Conservation (phyloP, 257 asterid genomes). For the Euphrasia confusa region DNA sequence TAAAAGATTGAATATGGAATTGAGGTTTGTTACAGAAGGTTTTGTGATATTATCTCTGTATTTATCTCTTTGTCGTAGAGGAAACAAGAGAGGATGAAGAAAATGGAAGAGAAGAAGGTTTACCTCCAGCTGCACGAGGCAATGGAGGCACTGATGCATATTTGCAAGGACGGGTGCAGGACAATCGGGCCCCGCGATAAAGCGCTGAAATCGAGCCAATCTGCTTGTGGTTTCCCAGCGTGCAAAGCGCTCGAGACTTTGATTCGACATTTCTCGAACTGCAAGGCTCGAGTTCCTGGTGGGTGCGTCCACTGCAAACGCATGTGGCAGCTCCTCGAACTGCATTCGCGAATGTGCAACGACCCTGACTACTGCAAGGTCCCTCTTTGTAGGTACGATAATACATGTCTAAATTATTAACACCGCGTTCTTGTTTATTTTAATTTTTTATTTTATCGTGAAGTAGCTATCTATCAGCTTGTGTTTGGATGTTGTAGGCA, state of each 20-base stretch:
- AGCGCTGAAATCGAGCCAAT: slow-evolving; percentile 53
- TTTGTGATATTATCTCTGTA: too few relatives aligned
- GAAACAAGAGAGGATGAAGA: slow-evolving; percentile 64
- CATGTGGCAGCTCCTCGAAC: slow-evolving; percentile 93
- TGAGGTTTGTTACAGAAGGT: too few relatives aligned
- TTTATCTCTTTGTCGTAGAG: slow-evolving; percentile 37
- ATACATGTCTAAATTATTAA: too few relatives aligned
- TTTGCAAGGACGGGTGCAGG: slow-evolving; percentile 83
- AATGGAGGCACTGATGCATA: slow-evolving; percentile 88
- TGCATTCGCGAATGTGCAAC: slow-evolving; percentile 75
- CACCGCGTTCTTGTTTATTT: too few relatives aligned
- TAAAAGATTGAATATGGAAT: too few relatives aligned
- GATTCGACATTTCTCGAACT: slow-evolving; percentile 69
- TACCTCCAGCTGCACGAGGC: slow-evolving; percentile 83
- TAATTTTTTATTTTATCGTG: background rate
- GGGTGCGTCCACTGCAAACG: slow-evolving; percentile 87
- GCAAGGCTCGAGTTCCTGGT: slow-evolving; percentile 73
- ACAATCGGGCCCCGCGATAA: slow-evolving; percentile 85
- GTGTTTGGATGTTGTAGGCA: slow-evolving; percentile 39
- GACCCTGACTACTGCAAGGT: slow-evolving; percentile 80
- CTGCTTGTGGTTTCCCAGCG: slow-evolving; percentile 53
- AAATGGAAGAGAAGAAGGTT: slow-evolving; percentile 64
- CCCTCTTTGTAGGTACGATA: slow-evolving; percentile 85
- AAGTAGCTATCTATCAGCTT: background rate
- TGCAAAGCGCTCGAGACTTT: slow-evolving; percentile 83